Base-by-base conservation (phyloP, 2,329 filamentous ascomycete genomes). In the Blastomyces parvus region DNA sequence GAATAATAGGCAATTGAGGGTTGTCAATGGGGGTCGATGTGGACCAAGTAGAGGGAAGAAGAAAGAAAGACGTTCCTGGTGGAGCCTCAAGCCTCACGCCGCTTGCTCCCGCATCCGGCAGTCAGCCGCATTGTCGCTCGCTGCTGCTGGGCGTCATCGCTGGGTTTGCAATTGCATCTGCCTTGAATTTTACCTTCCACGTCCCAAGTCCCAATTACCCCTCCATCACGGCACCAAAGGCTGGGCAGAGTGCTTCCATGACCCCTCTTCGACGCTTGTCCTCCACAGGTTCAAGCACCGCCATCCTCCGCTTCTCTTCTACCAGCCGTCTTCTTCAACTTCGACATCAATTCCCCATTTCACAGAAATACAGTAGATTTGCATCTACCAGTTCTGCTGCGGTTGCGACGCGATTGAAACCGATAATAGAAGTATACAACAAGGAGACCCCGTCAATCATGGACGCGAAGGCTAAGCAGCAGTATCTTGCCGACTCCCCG, bases 401-500 rank as follows among this genome's bases (percentile, higher is more conserved):
- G 22, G 60, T 56, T 56, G 60, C 60, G 44, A 42, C 52, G 17
- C 60, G 50, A n/a, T 25, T 57, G 42, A 63, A 59, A n/a, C 50
- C 38, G 48, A 50, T 44, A 27, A 59, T 27, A 19, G 27, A 17
- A 44, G 7, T 46, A 5, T 62, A 60, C 66, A 46, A 58, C 62
- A 65, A 63, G 55, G 65, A 63, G 55, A 62, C 61, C 65, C 64
- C 52, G 50, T 64, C 53, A 48, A 70, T 53, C 60, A 79, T 79
- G 77, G 76, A 79, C 69, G 70, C 71, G 57, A 74, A 72, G 59
- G 71, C 73, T 55, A 78, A 75, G 65, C 73, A 78, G 63, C 88
- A 96, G 73, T 97, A 96, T 76, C 83, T 96, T 65, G 92, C 94
- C 57, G 94, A 99, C 77, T 87, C 88, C 67, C 94, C 94, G 56